Conservation (phyloP, 805 yeast species). For the Metschnikowia colocasiae region DNA sequence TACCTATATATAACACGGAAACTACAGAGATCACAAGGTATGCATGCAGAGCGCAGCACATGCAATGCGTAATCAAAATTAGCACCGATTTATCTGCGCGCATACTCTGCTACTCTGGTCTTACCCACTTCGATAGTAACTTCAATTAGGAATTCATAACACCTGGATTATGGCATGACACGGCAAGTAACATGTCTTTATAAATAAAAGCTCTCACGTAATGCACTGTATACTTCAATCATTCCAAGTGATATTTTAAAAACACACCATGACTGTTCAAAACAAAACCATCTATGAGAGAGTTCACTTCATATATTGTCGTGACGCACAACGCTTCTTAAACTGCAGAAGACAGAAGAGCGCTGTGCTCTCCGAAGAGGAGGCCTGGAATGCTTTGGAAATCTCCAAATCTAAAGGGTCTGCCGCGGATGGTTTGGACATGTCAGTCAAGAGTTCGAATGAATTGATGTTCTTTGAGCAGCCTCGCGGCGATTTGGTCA, state of each 20-base stretch:
- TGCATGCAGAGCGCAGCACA: background rate
- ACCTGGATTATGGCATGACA: constrained; percentile 2
- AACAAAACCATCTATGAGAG: constrained; percentile 26
- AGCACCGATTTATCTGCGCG: constrained; percentile 1
- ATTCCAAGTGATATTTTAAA: background rate
- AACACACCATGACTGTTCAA: constrained; percentile 15
- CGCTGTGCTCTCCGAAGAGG: constrained; percentile 6
- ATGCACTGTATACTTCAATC: background rate
- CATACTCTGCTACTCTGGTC: constrained; percentile 1
- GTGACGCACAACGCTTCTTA: constrained; percentile 17
- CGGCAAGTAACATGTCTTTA: background rate
- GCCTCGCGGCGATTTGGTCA: constrained; percentile 12
- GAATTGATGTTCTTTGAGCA: constrained; percentile 23
- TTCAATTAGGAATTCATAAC: background rate
- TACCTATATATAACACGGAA: background rate
- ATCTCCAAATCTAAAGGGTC: background rate
- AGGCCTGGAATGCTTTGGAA: constrained; percentile 10
- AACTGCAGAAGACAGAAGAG: constrained; percentile 14
- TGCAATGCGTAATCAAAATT: background rate
- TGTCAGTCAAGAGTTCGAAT: constrained; percentile 5
- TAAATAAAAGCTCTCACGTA: background rate
- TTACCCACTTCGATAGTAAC: background rate
- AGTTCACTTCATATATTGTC: constrained; percentile 26
- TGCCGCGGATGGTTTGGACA: background rate
- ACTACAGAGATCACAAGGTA: background rate